phyloP scores from a whole-genome alignment of 1,139 yeast species.

The Lodderomyces parapsilosis region DNA sequence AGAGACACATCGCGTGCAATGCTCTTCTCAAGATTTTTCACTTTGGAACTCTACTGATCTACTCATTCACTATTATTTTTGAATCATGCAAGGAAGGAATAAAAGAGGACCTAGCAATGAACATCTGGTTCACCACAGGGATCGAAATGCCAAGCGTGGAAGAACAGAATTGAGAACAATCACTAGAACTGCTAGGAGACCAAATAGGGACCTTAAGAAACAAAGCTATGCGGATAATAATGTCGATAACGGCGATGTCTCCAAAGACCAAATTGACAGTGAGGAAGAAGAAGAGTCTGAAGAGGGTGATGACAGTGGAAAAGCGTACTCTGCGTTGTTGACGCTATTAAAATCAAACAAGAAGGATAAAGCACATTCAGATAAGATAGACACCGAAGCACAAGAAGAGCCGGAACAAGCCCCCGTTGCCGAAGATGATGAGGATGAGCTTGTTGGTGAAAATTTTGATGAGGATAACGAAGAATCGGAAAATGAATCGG shows the following conservation, averaged over 20 bases:
- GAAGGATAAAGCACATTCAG: not conserved
- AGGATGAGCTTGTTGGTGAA: slow-evolving; percentile 19
- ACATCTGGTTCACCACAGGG: not conserved
- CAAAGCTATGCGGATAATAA: slow-evolving; percentile 8
- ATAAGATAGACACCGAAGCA: not conserved
- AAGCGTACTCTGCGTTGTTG: slow-evolving; percentile 75
- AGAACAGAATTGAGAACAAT: slow-evolving; percentile 58
- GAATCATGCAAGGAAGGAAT: slow-evolving; percentile 14
- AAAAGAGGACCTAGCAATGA: slow-evolving; percentile 6
- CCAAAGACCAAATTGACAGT: not conserved
- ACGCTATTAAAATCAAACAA: slow-evolving; percentile 61
- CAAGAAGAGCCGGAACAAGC: slow-evolving; percentile 15
- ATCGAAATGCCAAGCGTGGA: slow-evolving; percentile 42
- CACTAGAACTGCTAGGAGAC: slow-evolving; percentile 44
- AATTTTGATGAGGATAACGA: slow-evolving; percentile 11
- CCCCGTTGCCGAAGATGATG: slow-evolving; percentile 25
- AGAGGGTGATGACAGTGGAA: slow-evolving; percentile 22
- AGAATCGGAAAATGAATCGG: slow-evolving; percentile 31
- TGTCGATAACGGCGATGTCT: slow-evolving; percentile 4
- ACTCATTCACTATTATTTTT: too few species aligned
- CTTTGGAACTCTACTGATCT: not conserved
- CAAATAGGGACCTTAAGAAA: slow-evolving; percentile 13
- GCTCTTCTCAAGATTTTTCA: not conserved
- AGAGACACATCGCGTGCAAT: not conserved
- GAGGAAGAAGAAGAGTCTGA: slow-evolving; percentile 14